Percentiles rank a stretch among this genome's conserved stretches.
Evolutionary conservation across 345 rosid species (phyloP).

Genomic region (Citrus sinensis): DVS_A1.0 CM039166.1:17354501-17355000

Average conservation of each 20-base stretch:
- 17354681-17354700: conserved; percentile 50
- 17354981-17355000: conserved; percentile 73
- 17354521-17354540: conserved; percentile 52
- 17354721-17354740: conserved; percentile 39
- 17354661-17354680: conserved; percentile 47
- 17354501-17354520: conserved; percentile 51
- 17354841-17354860: conserved; percentile 49
- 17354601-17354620: conserved; percentile 45
- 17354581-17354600: conserved; percentile 59
- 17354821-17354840: conserved; percentile 51
- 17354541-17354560: conserved; percentile 61
- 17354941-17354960: conserved; percentile 72
- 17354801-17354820: conserved; percentile 70
- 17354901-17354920: conserved; percentile 66
- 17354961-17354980: conserved; percentile 61
- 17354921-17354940: conserved; percentile 55
- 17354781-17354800: conserved; percentile 72
- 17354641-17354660: conserved; percentile 59
- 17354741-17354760: conserved; percentile 34
- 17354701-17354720: conserved; percentile 55
- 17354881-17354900: conserved; percentile 67
- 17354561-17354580: conserved; percentile 69
- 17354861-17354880: conserved; percentile 58
- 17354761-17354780: conserved; percentile 35
- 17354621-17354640: conserved; percentile 53